Conservation (phyloP, 1,284 basidiomycete genomes). For the Sanghuangporus baumii region DNA sequence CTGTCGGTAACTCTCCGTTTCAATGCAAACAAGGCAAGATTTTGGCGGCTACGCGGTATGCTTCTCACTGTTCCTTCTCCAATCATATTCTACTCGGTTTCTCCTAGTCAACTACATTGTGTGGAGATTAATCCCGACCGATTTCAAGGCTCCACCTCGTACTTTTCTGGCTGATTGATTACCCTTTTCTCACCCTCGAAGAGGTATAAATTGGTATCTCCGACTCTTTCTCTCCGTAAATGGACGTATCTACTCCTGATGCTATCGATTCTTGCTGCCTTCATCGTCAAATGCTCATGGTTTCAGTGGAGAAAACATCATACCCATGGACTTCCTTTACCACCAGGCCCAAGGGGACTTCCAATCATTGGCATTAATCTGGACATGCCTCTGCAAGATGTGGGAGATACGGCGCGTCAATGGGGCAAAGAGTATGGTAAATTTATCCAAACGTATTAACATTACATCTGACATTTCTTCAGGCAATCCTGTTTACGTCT, state of each 20-base stretch:
- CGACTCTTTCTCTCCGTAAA: no score
- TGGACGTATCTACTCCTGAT: not conserved
- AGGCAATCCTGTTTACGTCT: conserved; percentile 22
- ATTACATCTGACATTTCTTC: not conserved
- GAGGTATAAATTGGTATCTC: no score
- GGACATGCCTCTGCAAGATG: conserved; percentile 16
- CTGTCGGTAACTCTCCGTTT: no score
- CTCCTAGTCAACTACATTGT: no score
- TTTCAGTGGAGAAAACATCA: not conserved
- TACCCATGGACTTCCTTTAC: not conserved
- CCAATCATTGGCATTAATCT: conserved; percentile 20
- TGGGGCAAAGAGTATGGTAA: conserved; percentile 21
- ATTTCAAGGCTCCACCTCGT: no score
- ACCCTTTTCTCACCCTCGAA: no score
- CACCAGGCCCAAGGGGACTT: conserved; percentile 18
- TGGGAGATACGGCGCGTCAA: conserved; percentile 13
- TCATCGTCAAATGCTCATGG: not conserved
- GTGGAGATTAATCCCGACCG: no score
- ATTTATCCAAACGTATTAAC: not conserved
- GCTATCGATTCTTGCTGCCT: not conserved
- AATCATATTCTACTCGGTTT: no score
- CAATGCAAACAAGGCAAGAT: no score
- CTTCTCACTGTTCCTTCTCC: no score
- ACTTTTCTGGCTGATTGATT: no score
- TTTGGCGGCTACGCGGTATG: no score